These are phyloP conservation scores for Pleurotus eryngii DNA, from an alignment of 768 basidiomycete genomes.

Conservation along the genomic window DNA sequence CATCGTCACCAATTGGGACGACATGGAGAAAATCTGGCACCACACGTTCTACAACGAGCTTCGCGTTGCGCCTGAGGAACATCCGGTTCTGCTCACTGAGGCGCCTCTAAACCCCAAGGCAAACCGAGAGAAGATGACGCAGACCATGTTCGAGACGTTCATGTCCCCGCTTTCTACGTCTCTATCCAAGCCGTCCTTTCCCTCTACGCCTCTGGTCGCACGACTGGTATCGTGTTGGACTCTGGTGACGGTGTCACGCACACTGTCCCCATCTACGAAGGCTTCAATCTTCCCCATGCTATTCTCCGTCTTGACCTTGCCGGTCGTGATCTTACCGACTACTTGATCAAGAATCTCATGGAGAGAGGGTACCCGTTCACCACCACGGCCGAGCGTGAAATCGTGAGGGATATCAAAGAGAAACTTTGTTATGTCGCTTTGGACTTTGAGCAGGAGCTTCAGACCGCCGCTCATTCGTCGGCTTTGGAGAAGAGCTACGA, in stretches of 20 bases:
- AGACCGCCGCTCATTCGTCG: conserved; percentile 68
- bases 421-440: conserved; percentile 72
- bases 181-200: conserved; percentile 80
- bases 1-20: conserved; percentile 97
- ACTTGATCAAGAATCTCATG: conserved; percentile 55
- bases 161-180: conserved; percentile 68
- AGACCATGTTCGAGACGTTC: conserved; percentile 77
- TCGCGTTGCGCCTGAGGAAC: conserved; percentile 69
- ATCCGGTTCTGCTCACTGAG: conserved; percentile 67
- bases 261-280: conserved; percentile 95
- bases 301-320: conserved; percentile 90
- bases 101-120: conserved; percentile 71
- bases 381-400: conserved; percentile 67
- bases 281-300: conserved; percentile 87
- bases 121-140: conserved; percentile 69
- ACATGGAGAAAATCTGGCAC: conserved; percentile 96
- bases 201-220: conserved; percentile 90
- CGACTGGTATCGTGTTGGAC: conserved; percentile 91
- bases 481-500: conserved; percentile 74
- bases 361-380: conserved; percentile 75
- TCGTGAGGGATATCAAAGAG: conserved; percentile 79
- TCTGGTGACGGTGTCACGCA: conserved; percentile 96
- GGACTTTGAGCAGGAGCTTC: conserved; percentile 75
- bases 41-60: conserved; percentile 76
- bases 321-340: conserved; percentile 87